Evolutionary conservation across 768 basidiomycete species (phyloP).

Genomic region (Hortiboletus flavorubellus): DNA sequence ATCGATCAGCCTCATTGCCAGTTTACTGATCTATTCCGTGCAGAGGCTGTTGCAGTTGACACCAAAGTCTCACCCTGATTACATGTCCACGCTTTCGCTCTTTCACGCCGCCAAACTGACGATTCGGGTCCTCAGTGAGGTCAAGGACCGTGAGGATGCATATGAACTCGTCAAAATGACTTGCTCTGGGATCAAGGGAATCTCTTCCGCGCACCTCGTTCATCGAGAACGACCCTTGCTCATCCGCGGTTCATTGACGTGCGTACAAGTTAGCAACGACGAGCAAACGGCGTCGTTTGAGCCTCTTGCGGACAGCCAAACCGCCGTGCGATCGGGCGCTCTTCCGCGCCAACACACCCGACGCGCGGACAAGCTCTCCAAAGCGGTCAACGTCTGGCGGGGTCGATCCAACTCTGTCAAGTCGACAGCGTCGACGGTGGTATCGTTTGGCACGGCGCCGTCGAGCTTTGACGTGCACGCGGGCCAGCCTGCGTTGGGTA

Average conservation of each 20-base stretch:
- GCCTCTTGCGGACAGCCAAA: neutral
- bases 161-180: conserved; percentile 71
- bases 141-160: conserved; percentile 83
- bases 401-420: conserved; percentile 40
- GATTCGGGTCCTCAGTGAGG: conserved; percentile 77
- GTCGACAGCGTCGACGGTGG: conserved; percentile 24
- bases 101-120: conserved; percentile 65
- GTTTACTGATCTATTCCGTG: conserved; percentile 4
- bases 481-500: conserved; percentile 5
- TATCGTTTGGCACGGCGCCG: conserved; percentile 29
- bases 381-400: conserved; percentile 48
- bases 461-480: conserved; percentile 27
- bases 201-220: conserved; percentile 54
- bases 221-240: conserved; percentile 73
- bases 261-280: conserved; percentile 40
- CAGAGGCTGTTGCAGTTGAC: conserved; percentile 73
- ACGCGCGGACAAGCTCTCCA: conserved; percentile 28
- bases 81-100: conserved; percentile 62
- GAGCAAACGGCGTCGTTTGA: conserved; percentile 3
- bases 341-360: neutral
- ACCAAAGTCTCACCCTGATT: conserved; percentile 65
- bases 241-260: conserved; percentile 55
- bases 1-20: neutral
- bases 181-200: conserved; percentile 53
- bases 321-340: neutral